Conservation (phyloP, 2,329 filamentous ascomycete species). For the Aspergillus phoenicis region DNA sequence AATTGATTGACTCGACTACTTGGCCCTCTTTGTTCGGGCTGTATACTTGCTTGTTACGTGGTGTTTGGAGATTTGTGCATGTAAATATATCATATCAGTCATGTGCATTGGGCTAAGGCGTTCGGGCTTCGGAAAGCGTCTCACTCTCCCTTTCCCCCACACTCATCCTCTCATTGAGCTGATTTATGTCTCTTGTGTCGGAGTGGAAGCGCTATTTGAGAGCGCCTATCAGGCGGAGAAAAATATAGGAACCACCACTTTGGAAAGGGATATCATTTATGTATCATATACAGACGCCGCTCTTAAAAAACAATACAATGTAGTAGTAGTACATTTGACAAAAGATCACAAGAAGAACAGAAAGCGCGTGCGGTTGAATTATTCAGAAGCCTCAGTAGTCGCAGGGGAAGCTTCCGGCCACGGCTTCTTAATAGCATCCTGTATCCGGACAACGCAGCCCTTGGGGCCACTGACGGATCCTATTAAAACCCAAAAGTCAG, state of each 20-base stretch:
- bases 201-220: conserved; percentile 1
- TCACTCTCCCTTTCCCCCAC: not conserved
- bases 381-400: conserved; percentile 21
- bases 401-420: conserved; percentile 57
- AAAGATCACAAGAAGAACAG: conserved; percentile 5
- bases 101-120: conserved; percentile 16
- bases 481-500: conserved; percentile 29
- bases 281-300: conserved; percentile 45
- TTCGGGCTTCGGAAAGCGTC: conserved; percentile 12
- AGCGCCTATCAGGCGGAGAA: not conserved
- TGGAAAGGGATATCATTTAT: conserved; percentile 41
- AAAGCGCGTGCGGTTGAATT: not conserved
- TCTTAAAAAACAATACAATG: conserved; percentile 37
- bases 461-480: conserved; percentile 83
- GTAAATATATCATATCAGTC: conserved; percentile 6
- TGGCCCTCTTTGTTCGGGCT: not conserved
- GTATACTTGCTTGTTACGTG: not conserved
- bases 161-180: not conserved
- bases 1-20: conserved; percentile 37
- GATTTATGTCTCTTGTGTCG: not conserved
- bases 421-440: conserved; percentile 88
- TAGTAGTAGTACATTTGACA: conserved; percentile 44
- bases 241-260: not conserved
- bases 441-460: conserved; percentile 78
- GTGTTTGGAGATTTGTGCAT: conserved; percentile 11